Base-by-base conservation (phyloP, 495 filamentous ascomycete genomes). In the Lophium mytilinum region DNA sequence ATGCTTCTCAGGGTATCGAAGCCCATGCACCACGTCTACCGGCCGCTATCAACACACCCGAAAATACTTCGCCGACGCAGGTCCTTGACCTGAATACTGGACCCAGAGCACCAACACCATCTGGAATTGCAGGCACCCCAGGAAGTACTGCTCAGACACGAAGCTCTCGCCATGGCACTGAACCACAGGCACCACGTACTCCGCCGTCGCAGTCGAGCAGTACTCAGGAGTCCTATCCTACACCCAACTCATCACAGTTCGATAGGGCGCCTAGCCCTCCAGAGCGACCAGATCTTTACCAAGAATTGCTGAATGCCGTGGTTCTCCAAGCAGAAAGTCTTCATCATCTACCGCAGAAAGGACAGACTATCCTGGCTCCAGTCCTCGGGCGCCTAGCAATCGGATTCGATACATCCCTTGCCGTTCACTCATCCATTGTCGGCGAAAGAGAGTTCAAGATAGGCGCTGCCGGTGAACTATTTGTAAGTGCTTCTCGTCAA, bases 381-480 rank as follows among this genome's bases (percentile, higher is more conserved):
- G n/a, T n/a, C n/a, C n/a, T n/a, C n/a, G n/a, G n/a, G n/a, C n/a
- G n/a, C n/a, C n/a, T n/a, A n/a, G n/a, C n/a, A n/a, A n/a, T n/a
- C n/a, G 43, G 21, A 47, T 4, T 47, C 18, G 43, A 47, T 18
- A 21, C 18, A 17, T 47, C 18, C 9, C 21, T 19, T 47, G 43
- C 43, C 18, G 14, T 47, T 21, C 9, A 19, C 10, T 47, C 43
- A 3, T 19, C 12, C 43, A 21, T 47, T 15, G 5, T 3, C 10
- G 43, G 43, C 3, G 51, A 53, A 42, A 53, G 19, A 41, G 53
- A 56, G 8, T 48, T 56, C 21, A 56, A 48, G 30, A 49, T 50
- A 14, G 53, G 53, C 2, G 53, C 42, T 36, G 53, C 53, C 17
- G 53, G 53, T 14, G 53, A 56, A 24, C 53, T 56, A 12, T 56